Conservation (phyloP, 179 eudicot species). For the Patellifolia procumbens region DNA sequence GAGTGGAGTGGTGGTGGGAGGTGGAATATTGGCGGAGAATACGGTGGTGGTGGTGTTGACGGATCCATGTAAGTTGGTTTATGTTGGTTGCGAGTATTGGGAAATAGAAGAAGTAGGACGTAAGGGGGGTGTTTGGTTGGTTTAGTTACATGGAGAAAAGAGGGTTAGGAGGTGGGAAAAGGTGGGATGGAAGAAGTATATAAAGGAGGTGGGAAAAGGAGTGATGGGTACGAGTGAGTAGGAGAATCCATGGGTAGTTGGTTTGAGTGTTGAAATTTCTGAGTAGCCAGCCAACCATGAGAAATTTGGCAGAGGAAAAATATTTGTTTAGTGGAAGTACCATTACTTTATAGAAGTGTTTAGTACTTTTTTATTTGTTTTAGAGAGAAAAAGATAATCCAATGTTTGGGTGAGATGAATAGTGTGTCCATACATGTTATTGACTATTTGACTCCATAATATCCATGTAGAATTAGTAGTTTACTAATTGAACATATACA, state of each 20-base stretch:
- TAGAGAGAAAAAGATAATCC: no score
- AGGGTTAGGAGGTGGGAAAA: conserved; percentile 4
- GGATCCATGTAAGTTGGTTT: conserved; percentile 1
- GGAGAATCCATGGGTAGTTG: conserved; percentile 28
- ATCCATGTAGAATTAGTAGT: no score
- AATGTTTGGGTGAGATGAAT: no score
- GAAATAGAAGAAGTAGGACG: no score
- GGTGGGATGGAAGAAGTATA: conserved; percentile 11
- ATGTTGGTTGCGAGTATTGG: no score
- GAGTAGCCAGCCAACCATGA: conserved; percentile 32
- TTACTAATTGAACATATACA: no score
- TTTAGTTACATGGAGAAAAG: background rate
- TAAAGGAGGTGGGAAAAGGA: conserved; percentile 6
- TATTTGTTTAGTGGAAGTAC: background rate
- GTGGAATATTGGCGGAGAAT: background rate
- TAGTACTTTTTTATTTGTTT: no score
- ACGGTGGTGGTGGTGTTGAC: conserved; percentile 18
- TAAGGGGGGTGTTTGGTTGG: background rate
- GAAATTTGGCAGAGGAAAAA: conserved; percentile 4
- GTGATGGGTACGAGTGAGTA: conserved; percentile 30
- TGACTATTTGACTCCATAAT: no score
- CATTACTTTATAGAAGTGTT: no score
- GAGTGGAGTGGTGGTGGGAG: conserved; percentile 6
- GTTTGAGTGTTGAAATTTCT: conserved; percentile 28
- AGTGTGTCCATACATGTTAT: no score